These are phyloP conservation scores for Alternaria sp. DNA, from an alignment of 2,329 filamentous ascomycete species.

Conservation along the genomic window DNA sequence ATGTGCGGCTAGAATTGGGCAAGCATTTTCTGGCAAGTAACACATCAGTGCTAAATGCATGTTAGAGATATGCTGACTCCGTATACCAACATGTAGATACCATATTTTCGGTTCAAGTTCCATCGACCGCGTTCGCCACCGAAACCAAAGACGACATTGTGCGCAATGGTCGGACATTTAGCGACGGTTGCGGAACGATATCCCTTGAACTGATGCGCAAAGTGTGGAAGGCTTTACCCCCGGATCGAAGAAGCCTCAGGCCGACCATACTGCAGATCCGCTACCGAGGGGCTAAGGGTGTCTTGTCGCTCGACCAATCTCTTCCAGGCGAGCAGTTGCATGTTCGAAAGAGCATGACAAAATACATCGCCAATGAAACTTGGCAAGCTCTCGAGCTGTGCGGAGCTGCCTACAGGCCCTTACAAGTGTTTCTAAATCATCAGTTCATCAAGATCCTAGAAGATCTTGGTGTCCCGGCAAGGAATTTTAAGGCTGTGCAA, in stretches of 20 bases:
- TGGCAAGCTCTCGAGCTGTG: slow-evolving; percentile 72
- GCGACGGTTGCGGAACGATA: slow-evolving; percentile 80
- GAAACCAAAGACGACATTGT: slow-evolving; percentile 62
- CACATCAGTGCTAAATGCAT: background rate
- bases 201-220: slow-evolving; percentile 66
- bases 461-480: slow-evolving; percentile 69
- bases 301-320: slow-evolving; percentile 66
- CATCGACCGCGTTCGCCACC: slow-evolving; percentile 58
- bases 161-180: slow-evolving; percentile 70
- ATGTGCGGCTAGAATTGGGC: slow-evolving; percentile 66
- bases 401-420: slow-evolving; percentile 70
- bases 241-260: slow-evolving; percentile 49
- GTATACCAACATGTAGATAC: slow-evolving; percentile 64
- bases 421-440: slow-evolving; percentile 76
- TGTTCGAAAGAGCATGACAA: slow-evolving; percentile 79
- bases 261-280: slow-evolving; percentile 70
- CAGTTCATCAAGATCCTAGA: slow-evolving; percentile 88
- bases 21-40: slow-evolving; percentile 69
- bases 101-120: slow-evolving; percentile 65
- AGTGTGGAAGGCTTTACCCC: slow-evolving; percentile 66
- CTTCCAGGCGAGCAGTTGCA: slow-evolving; percentile 65
- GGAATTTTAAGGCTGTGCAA: slow-evolving; percentile 72
- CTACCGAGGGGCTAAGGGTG: slow-evolving; percentile 73
- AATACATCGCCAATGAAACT: slow-evolving; percentile 66
- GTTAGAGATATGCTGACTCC: background rate